Base-by-base conservation (phyloP, 768 basidiomycete species). In the Crassisporium funariophilum region DNA sequence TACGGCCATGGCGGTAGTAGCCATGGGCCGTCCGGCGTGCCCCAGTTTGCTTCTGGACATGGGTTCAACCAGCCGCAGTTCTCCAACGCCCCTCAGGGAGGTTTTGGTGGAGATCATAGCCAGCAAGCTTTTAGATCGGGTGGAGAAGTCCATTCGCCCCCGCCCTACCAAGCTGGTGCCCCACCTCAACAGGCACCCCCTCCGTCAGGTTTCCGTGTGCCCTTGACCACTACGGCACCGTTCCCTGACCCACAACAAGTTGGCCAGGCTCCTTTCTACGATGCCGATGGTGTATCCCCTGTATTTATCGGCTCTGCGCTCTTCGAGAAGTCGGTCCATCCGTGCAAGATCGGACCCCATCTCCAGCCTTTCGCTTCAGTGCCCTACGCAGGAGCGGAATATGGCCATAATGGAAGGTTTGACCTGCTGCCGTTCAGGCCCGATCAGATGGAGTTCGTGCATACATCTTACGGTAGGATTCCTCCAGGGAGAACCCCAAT, bases 281-380 rank as follows among this genome's bases (percentile, higher is more conserved):
- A 92, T 57, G 62, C 69, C 1, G 81, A 86, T 56, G 79, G 81
- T 1, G 49, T 54, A 19, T 75, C 77, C 2, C 83, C 84, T 4
- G 60, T 91, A 49, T 93, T 75, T 67, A 54, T 93, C 23, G 90
- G 88, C 11, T 87, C 86, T 4, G 90, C 88, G 9, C 67, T 91
- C 36, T 72, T 90, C 59, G 71, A 69, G 45, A 68, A 71, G 50
- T 81, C 83, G 0, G 86, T 91, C 2, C 89, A 92, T 49, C 90
- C 90, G 3, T 91, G 90, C 78, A 93, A 92, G 72, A 79, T 91
- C 55, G 81, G 71, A 1, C 80, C 83, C 8, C 63, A 74, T 52
- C 77, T 87, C n/a, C 58, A 63, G n/a, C 59, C 76, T 53, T 53
- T 71, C 64, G 49, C 79, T 64, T 59, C 75, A 17, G 83, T 90